Evolutionary conservation across 177 flowering plant species (phyloP), one percentile per base, ranked within the genome.

Genomic region (Vitis hybrid): DNA sequence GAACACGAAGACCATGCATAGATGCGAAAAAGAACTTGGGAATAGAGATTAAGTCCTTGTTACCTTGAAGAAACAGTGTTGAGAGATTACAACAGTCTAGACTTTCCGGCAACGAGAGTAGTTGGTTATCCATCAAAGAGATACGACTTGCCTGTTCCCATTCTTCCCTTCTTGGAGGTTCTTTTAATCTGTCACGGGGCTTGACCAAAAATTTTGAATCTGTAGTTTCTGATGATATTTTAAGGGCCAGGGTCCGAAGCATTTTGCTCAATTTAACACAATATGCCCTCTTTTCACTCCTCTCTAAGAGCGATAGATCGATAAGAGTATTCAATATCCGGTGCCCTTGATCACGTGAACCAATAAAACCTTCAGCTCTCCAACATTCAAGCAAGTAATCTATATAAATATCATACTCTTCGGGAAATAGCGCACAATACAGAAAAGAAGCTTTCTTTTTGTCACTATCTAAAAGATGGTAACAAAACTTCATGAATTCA

Each of bases 21-120:
- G 11, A 21, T 19, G 8, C 7, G 59, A 71, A 76, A 48, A 71
- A 76, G 30, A 49, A 9, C 3, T 56, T 24, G 11, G 65, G 75
- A 8, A 76, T 71, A 2, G 11, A 30, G 12, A 12, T 19, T 9
- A 71, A 40, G 1, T 57, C 21, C 9, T n/a, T 52, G 59, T 71
- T 71, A n/a, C 32, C 62, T 15, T 63, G 79, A n/a, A 76, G 24
- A 11, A 76, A 64, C 52, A 76, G 51, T 40, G 79, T 71, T 18
- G 52, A 71, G 18, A 71, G 68, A 8, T 9, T 58, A 11, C 21
- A 27, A n/a, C 68, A 76, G 46, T 52, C 13, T 32, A 58, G 69
- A 1, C 2, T 40, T 58, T 49, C 67, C 11, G 75, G 72, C 19
- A 75, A 68, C 14, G 6, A 27, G 13, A 60, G 6, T 27, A 75